A percentile compares a stretch with the other conserved stretches of the same genome.
phyloP scores from a whole-genome alignment of 2,329 filamentous ascomycete genomes.

The Fusarium anguioides region DNA sequence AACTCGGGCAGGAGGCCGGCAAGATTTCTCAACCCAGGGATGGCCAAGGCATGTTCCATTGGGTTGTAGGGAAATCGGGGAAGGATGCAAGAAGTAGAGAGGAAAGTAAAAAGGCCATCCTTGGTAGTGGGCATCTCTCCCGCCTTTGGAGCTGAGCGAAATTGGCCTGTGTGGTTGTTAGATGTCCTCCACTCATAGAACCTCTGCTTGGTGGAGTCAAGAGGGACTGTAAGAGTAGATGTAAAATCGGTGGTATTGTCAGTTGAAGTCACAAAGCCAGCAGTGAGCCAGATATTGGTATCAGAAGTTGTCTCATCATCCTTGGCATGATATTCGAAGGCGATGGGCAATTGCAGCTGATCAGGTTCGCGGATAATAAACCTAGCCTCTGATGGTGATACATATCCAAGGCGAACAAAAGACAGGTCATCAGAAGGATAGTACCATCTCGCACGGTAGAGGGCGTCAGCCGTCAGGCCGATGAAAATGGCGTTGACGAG shows the following conservation, averaged over 20 bases:
- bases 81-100: slow-evolving; percentile 93
- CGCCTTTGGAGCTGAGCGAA: slow-evolving; percentile 78
- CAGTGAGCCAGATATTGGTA: slow-evolving; percentile 72
- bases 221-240: slow-evolving; percentile 71
- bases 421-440: slow-evolving; percentile 80
- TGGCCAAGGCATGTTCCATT: slow-evolving; percentile 81
- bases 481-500: slow-evolving; percentile 78
- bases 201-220: slow-evolving; percentile 74
- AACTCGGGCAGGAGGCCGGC: slow-evolving; percentile 77
- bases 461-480: slow-evolving; percentile 77
- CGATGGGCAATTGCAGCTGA: slow-evolving; percentile 77
- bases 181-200: slow-evolving; percentile 87
- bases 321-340: slow-evolving; percentile 71
- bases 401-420: slow-evolving; percentile 87
- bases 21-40: slow-evolving; percentile 83
- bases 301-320: slow-evolving; percentile 64
- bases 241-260: slow-evolving; percentile 87
- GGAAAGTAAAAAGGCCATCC: slow-evolving; percentile 83
- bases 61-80: slow-evolving; percentile 90
- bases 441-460: slow-evolving; percentile 77
- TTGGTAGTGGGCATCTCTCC: slow-evolving; percentile 70
- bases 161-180: slow-evolving; percentile 86
- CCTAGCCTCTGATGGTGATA: slow-evolving; percentile 82
- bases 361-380: slow-evolving; percentile 89
- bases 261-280: slow-evolving; percentile 72